Conservation (phyloP, 2,329 filamentous ascomycete species). For the Cryphonectria japonica region DNA sequence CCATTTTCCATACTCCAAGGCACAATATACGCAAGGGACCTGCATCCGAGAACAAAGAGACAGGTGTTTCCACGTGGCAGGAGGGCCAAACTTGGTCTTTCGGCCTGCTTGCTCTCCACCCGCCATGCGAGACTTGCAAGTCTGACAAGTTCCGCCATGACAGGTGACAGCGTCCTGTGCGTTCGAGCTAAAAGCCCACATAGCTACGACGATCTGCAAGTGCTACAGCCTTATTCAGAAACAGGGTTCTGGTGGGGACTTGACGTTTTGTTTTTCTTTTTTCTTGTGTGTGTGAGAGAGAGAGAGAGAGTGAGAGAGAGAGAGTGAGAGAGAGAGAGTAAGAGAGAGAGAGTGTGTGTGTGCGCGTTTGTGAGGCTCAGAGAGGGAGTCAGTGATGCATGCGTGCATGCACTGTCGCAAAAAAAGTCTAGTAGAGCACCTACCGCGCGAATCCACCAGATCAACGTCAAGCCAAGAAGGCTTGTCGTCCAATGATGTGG, state of each 20-base stretch:
- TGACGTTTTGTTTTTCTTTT: background rate
- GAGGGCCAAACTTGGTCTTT: constrained; percentile 7
- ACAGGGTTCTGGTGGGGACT: background rate
- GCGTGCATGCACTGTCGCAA: background rate
- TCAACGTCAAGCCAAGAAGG: background rate
- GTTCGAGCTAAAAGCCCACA: background rate
- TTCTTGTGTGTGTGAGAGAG: background rate
- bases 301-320: background rate
- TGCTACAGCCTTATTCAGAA: background rate
- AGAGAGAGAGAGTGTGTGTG: too few relatives aligned
- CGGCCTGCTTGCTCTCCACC: background rate
- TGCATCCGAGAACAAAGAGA: background rate
- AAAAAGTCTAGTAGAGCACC: background rate
- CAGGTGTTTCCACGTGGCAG: background rate
- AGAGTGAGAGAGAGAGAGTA: too few relatives aligned
- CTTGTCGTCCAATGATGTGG: background rate
- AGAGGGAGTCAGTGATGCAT: background rate
- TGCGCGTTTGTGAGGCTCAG: too few relatives aligned
- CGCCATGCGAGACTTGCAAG: background rate
- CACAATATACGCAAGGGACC: background rate
- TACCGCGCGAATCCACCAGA: background rate
- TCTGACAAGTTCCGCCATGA: background rate
- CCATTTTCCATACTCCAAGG: background rate
- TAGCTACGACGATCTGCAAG: background rate
- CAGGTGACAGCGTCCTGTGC: background rate